These are phyloP conservation scores for Alloascoidea africana DNA, from an alignment of 805 yeast genomes.

Conservation along the genomic window DNA sequence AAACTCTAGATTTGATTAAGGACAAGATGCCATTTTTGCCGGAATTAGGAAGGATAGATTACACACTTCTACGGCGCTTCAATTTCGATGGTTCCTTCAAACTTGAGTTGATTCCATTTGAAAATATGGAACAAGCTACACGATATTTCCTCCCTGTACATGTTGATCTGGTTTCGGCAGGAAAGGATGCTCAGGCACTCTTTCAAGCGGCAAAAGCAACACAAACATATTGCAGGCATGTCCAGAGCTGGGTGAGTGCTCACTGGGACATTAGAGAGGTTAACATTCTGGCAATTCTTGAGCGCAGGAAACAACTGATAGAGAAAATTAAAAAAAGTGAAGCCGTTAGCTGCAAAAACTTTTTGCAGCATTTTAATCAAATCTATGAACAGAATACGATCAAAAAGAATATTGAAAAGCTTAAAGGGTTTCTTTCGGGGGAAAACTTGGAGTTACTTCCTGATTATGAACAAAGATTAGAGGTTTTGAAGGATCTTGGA, in stretches of 20 bases:
- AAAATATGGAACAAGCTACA: not conserved
- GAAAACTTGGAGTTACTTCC: slow-evolving; percentile 85
- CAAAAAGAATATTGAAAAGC: slow-evolving; percentile 32
- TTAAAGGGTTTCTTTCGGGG: slow-evolving; percentile 58
- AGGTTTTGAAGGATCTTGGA: slow-evolving; percentile 61
- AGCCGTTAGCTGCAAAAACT: slow-evolving; percentile 22
- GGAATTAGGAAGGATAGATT: not conserved
- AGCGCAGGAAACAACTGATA: not conserved
- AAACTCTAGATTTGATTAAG: too few relatives aligned
- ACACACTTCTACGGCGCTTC: not conserved
- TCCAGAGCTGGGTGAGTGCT: not conserved
- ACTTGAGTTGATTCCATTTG: not conserved
- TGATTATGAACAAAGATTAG: slow-evolving; percentile 81
- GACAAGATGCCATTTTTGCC: not conserved
- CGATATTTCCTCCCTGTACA: not conserved
- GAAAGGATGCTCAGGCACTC: not conserved
- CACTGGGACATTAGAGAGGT: not conserved
- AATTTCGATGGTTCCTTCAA: not conserved
- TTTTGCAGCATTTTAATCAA: slow-evolving; percentile 28
- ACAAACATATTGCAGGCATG: not conserved
- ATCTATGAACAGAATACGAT: slow-evolving; percentile 30
- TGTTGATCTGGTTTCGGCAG: not conserved
- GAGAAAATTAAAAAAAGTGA: slow-evolving; percentile 6
- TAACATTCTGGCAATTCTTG: not conserved
- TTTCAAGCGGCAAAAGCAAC: not conserved